phyloP scores from a whole-genome alignment of 306 rosid species.

The Hippophae gyantsensis region DNA sequence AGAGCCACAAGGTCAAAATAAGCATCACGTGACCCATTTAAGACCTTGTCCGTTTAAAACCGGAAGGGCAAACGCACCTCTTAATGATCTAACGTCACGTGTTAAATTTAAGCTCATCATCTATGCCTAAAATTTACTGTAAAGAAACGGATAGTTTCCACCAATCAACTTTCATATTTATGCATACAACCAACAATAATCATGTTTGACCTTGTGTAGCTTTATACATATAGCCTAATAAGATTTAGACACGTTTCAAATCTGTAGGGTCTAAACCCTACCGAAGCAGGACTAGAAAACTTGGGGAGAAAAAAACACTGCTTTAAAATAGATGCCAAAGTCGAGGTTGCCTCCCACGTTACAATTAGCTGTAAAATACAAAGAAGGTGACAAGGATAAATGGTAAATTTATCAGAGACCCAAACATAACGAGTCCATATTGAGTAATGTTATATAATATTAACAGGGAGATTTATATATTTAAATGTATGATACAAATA shows the following conservation, averaged over 20 bases:
- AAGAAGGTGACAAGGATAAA: neutral
- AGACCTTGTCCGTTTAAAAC: slow-evolving; percentile 8
- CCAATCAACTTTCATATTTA: neutral
- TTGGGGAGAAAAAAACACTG: neutral
- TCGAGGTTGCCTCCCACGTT: slow-evolving; percentile 44
- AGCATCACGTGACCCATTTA: slow-evolving; percentile 14
- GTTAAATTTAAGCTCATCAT: neutral
- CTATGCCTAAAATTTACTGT: slow-evolving; percentile 4
- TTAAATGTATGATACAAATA: too few relatives aligned
- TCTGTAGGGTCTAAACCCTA: neutral
- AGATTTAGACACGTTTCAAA: neutral
- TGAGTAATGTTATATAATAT: too few relatives aligned
- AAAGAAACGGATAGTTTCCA: neutral
- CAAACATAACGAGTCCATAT: too few relatives aligned
- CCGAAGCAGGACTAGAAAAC: neutral
- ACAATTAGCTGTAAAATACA: slow-evolving; percentile 16
- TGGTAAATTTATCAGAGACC: neutral
- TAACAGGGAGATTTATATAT: too few relatives aligned
- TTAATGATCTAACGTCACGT: slow-evolving; percentile 5
- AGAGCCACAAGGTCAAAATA: neutral
- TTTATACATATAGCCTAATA: neutral
- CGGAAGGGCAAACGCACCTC: neutral
- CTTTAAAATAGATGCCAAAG: slow-evolving; percentile 13
- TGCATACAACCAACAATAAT: neutral
- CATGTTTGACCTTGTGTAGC: neutral